Evolutionary conservation across 1,284 basidiomycete genomes (phyloP), one percentile per base, ranked within the genome.

Genomic region (Dichomitus squalens): DNA sequence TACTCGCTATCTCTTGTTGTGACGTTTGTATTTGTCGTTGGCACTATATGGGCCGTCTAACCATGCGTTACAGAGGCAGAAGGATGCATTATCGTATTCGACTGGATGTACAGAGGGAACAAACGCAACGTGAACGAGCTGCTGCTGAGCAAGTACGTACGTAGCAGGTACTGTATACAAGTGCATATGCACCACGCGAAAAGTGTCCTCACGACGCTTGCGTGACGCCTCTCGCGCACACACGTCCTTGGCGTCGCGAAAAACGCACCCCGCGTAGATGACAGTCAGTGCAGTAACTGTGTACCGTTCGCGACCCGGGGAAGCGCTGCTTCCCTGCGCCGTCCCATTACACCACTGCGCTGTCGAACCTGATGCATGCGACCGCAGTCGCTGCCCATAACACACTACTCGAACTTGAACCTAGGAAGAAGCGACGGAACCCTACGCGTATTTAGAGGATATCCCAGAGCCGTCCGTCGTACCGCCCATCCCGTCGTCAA

Each of bases 311-410:
- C 66, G 67, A 65, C 68, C 68, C 34, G 68, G 68, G 68, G 70
- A 72, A 76, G 74, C 67, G 68, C 75, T 69, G 76, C 75, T 73
- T 72, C 71, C 71, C 69, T 68, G 64, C 72, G 66, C 67, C 65
- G 68, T 65, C 64, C 66, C 64, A 58, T 49, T 55, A 53, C 63
- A 66, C 52, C 59, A 46, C 58, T 63, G 59, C 66, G 58, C 44
- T 34, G 14, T 31, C 61, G 35, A 57, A 56, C 58, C 56, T 46
- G 16, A 43, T 52, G 51, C 53, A 46, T 52, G 36, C 33, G 50
- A 44, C 55, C 59, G 50, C 47, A 55, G 40, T 53, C 55, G 48
- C 52, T 40, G 44, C 49, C 48, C 27, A 53, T 36, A 7, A 50
- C 25, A 23, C 48, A 57, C 47, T 52, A 53, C 49, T 49, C 46